These are phyloP conservation scores for Eutrema japonicum DNA, from an alignment of 345 rosid species.

Conservation along the genomic window DNA sequence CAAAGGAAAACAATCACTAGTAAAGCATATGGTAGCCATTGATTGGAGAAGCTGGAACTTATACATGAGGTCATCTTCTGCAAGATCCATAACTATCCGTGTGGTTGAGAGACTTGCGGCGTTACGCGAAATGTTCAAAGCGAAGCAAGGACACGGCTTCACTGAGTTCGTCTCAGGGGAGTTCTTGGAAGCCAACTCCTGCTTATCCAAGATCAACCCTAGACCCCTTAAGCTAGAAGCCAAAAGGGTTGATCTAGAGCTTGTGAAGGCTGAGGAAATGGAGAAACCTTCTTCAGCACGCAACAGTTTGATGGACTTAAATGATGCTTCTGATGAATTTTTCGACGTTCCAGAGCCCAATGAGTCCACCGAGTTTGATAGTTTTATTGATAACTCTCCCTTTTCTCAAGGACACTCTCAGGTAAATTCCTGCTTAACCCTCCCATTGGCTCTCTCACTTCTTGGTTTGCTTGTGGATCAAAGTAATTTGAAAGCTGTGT, in stretches of 20 bases:
- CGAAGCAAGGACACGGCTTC: slow-evolving; percentile 58
- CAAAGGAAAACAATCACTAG: slow-evolving; percentile 74
- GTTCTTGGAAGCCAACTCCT: slow-evolving; percentile 40
- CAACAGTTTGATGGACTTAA: slow-evolving; percentile 58
- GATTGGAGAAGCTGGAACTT: slow-evolving; percentile 92
- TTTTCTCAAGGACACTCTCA: slow-evolving; percentile 49
- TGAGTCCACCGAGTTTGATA: slow-evolving; percentile 56
- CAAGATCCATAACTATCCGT: slow-evolving; percentile 70
- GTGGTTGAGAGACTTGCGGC: slow-evolving; percentile 95
- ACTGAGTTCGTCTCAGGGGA: slow-evolving; percentile 51
- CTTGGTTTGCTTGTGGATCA: slow-evolving; percentile 22
- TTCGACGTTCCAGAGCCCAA: slow-evolving; percentile 79
- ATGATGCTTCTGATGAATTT: slow-evolving; percentile 80
- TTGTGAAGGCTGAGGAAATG: slow-evolving; percentile 43
- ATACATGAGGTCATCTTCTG: slow-evolving; percentile 61
- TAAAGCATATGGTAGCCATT: slow-evolving; percentile 91
- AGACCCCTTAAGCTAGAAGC: slow-evolving; percentile 41
- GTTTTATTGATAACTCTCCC: slow-evolving; percentile 46
- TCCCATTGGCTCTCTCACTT: slow-evolving; percentile 44
- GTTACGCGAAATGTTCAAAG: slow-evolving; percentile 70
- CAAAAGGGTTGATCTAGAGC: slow-evolving; percentile 29
- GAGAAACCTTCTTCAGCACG: slow-evolving; percentile 52
- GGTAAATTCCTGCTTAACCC: slow-evolving; percentile 22
- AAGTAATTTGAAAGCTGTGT: slow-evolving; percentile 42
- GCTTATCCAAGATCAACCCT: slow-evolving; percentile 42